phyloP scores from a whole-genome alignment of 345 rosid species.

The Barbarea vulgaris region DNA sequence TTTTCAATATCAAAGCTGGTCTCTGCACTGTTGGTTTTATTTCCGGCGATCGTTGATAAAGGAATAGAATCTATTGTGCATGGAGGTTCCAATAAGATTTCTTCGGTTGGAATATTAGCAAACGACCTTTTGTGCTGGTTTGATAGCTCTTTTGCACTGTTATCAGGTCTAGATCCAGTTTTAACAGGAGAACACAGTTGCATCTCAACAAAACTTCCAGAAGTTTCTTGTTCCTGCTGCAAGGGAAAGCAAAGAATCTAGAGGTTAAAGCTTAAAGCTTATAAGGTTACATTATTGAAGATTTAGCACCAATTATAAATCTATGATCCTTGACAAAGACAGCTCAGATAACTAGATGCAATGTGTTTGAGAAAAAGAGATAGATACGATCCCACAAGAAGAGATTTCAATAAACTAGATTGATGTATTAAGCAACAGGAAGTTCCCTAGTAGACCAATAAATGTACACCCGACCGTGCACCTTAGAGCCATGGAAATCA shows the following conservation, averaged over 20 bases:
- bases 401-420: conserved; percentile 20
- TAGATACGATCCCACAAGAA: conserved; percentile 6
- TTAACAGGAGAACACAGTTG: conserved; percentile 33
- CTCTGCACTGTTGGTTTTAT: conserved; percentile 49
- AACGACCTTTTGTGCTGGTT: conserved; percentile 48
- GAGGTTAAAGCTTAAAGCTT: conserved; percentile 14
- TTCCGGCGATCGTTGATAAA: conserved; percentile 25
- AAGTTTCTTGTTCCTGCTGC: conserved; percentile 56
- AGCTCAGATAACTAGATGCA: conserved; percentile 23
- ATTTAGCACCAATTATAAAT: conserved; percentile 9
- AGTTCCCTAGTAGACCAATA: not conserved
- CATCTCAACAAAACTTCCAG: conserved; percentile 50
- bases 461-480: conserved; percentile 13
- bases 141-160: conserved; percentile 44
- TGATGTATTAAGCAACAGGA: conserved; percentile 12
- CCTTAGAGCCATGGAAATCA: conserved; percentile 6
- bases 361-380: conserved; percentile 17
- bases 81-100: conserved; percentile 45
- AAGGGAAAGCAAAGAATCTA: conserved; percentile 30
- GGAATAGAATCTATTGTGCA: conserved; percentile 42
- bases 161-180: conserved; percentile 60
- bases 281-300: not conserved
- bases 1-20: conserved; percentile 39
- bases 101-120: conserved; percentile 40
- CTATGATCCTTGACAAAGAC: conserved; percentile 20